Evolutionary conservation across 352 stramenopile genomes (phyloP).

Genomic region (Saprolegnia diclina): DNA sequence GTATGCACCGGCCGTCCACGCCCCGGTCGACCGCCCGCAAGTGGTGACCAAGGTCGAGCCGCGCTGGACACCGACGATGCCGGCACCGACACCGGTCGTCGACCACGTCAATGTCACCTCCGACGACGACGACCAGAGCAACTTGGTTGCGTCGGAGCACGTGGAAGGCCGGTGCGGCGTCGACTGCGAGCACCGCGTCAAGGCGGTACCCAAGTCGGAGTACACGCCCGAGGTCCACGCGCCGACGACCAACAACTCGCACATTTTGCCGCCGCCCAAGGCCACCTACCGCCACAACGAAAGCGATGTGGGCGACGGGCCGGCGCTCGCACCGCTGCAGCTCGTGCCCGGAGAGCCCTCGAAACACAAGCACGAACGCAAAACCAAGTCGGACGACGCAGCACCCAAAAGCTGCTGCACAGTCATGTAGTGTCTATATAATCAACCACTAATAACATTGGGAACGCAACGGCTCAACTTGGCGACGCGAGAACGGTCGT

Average conservation of each 20-base stretch:
- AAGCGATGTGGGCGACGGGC: neutral
- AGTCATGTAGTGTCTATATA: slow-evolving; percentile 5
- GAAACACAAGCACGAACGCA: neutral
- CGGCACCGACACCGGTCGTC: neutral
- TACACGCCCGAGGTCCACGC: neutral
- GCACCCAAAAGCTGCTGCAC: slow-evolving; percentile 19
- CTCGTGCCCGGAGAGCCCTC: neutral
- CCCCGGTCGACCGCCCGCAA: neutral
- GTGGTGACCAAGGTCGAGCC: neutral
- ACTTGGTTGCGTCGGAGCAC: slow-evolving; percentile 30
- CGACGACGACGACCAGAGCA: too few relatives aligned
- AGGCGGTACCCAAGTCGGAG: neutral
- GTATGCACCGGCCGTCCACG: neutral
- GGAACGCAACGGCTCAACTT: too few relatives aligned
- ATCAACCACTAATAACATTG: neutral
- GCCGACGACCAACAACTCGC: neutral
- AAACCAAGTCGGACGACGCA: neutral
- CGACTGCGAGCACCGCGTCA: slow-evolving; percentile 5
- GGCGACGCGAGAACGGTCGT: too few relatives aligned
- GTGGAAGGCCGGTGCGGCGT: slow-evolving; percentile 55
- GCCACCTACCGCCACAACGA: neutral
- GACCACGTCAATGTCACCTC: too few relatives aligned
- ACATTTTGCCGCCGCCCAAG: slow-evolving; percentile 1
- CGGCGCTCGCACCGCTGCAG: neutral
- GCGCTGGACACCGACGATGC: slow-evolving; percentile 39